Evolutionary conservation across 1,284 basidiomycete genomes (phyloP).

Genomic region (Pseudozyma flocculosa): DNA sequence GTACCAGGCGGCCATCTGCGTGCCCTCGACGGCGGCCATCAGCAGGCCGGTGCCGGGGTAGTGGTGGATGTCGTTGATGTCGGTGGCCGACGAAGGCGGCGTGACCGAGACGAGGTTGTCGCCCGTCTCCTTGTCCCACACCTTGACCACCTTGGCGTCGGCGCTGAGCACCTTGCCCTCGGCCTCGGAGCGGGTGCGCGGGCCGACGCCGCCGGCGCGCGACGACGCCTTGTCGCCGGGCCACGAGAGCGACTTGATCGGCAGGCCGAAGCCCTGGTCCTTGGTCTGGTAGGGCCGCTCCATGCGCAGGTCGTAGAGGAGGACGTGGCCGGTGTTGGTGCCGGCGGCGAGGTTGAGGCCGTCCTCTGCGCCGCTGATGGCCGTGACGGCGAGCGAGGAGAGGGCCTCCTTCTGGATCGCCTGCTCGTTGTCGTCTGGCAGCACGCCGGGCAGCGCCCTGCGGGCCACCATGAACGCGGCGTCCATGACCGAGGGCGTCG

Average conservation of each 20-base stretch:
- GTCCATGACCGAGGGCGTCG: constrained; percentile 61
- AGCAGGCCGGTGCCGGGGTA: constrained; percentile 54
- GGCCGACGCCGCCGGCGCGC: constrained; percentile 64
- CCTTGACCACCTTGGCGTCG: constrained; percentile 57
- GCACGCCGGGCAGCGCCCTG: constrained; percentile 53
- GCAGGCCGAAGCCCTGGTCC: constrained; percentile 94
- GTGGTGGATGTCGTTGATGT: constrained; percentile 60
- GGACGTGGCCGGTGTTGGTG: constrained; percentile 88
- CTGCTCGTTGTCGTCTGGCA: constrained; percentile 31
- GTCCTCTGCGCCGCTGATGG: constrained; percentile 72
- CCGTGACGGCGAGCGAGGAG: constrained; percentile 71
- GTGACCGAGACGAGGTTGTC: constrained; percentile 90
- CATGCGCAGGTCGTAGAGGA: constrained; percentile 91
- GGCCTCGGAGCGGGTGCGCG: constrained; percentile 65
- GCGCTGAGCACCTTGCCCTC: constrained; percentile 49
- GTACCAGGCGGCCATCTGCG: constrained; percentile 63
- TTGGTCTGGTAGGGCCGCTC: constrained; percentile 80
- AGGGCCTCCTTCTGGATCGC: constrained; percentile 52
- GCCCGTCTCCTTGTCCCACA: constrained; percentile 69
- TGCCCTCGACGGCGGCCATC: constrained; percentile 54
- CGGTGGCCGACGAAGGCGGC: constrained; percentile 81
- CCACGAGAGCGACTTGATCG: constrained; percentile 85
- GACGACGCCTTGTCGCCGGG: constrained; percentile 69
- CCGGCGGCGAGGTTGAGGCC: constrained; percentile 91
- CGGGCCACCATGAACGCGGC: constrained; percentile 57